Conservation (phyloP, 768 basidiomycete species). For the Podaxis mareebaensis region DNA sequence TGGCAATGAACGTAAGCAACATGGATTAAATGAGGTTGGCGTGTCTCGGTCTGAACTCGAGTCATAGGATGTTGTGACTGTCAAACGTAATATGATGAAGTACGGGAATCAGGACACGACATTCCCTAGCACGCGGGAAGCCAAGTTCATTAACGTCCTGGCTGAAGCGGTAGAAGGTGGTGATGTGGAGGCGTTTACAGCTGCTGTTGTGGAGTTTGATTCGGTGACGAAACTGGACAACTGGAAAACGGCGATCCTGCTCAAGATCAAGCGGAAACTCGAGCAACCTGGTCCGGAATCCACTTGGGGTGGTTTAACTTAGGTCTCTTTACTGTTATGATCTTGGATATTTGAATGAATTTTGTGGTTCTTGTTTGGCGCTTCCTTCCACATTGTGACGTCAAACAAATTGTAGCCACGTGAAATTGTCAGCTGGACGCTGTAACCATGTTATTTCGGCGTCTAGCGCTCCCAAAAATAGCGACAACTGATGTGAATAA, state of each 20-base stretch:
- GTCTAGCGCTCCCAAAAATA: slow-evolving; percentile 6
- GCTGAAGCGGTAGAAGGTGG: slow-evolving; percentile 65
- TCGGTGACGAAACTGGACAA: slow-evolving; percentile 91
- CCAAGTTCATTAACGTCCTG: slow-evolving; percentile 79
- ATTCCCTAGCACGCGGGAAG: slow-evolving; percentile 88
- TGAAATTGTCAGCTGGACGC: background rate
- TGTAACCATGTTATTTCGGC: background rate
- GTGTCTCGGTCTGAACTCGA: background rate
- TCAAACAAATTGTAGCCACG: slow-evolving; percentile 2
- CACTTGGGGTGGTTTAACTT: slow-evolving; percentile 13
- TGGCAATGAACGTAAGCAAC: slow-evolving; percentile 77
- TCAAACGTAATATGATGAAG: slow-evolving; percentile 72
- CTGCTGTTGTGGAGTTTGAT: slow-evolving; percentile 89
- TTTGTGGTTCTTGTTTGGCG: background rate
- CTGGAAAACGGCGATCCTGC: slow-evolving; percentile 91
- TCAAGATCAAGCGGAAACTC: slow-evolving; percentile 77
- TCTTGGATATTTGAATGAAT: background rate
- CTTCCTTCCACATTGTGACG: background rate
- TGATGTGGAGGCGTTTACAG: slow-evolving; percentile 67
- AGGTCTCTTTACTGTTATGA: slow-evolving; percentile 2
- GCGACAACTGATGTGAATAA: background rate
- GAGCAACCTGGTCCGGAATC: slow-evolving; percentile 1
- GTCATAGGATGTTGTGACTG: slow-evolving; percentile 78
- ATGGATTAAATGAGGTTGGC: background rate
- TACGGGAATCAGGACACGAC: slow-evolving; percentile 84